These are phyloP conservation scores for Salix brachista DNA, from an alignment of 345 rosid genomes.

Conservation along the genomic window DNA sequence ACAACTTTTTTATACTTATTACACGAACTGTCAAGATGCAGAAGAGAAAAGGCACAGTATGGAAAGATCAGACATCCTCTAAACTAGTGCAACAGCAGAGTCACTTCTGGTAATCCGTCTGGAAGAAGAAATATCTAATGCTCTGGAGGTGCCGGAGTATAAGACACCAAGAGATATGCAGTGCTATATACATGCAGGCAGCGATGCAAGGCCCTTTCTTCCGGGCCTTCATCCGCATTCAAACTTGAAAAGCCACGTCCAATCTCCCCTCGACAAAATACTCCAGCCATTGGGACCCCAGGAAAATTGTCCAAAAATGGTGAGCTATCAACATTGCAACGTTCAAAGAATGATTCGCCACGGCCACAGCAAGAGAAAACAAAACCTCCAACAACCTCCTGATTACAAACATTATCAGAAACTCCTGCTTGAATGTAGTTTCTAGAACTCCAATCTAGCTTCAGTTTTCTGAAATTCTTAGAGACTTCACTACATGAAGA, in stretches of 20 bases:
- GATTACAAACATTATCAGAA: constrained; percentile 6
- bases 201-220: constrained; percentile 20
- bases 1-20: too few relatives aligned
- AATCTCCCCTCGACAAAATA: constrained; percentile 64
- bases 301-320: constrained; percentile 72
- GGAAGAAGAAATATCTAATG: neutral
- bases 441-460: constrained; percentile 26
- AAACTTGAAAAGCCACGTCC: constrained; percentile 37
- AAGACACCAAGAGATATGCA: constrained; percentile 52
- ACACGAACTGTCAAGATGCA: too few relatives aligned
- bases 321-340: constrained; percentile 41
- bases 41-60: too few relatives aligned
- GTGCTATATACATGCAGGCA: constrained; percentile 61
- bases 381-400: constrained; percentile 65
- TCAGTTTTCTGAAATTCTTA: constrained; percentile 36
- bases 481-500: constrained; percentile 36
- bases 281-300: constrained; percentile 52
- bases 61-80: too few relatives aligned
- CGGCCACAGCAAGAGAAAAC: constrained; percentile 55
- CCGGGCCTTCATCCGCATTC: constrained; percentile 15
- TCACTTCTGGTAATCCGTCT: neutral
- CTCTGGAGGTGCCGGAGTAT: constrained; percentile 20
- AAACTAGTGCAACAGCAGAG: neutral
- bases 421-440: neutral
- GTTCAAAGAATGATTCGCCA: constrained; percentile 44